Conservation (phyloP, 441 rosid species). For the Flueggea neowawraea region DNA sequence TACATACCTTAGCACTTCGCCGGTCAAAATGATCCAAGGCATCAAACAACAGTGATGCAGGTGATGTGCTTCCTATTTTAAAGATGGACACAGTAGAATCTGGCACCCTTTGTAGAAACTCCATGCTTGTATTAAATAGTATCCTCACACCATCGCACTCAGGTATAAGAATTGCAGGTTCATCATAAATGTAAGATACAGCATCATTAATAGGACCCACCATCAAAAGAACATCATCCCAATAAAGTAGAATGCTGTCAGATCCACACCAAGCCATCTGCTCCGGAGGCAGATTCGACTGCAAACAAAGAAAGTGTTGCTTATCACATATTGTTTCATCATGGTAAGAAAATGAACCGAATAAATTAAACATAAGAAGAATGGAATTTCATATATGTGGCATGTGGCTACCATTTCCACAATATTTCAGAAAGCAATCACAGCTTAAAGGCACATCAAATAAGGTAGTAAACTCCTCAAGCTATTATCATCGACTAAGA, state of each 20-base stretch:
- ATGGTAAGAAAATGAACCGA: too few species aligned
- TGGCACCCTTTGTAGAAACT: constrained; percentile 94
- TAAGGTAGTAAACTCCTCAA: background rate
- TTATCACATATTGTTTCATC: background rate
- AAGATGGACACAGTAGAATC: constrained; percentile 94
- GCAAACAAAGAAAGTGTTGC: constrained; percentile 12
- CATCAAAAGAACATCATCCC: constrained; percentile 97
- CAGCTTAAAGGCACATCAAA: background rate
- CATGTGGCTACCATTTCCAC: too few species aligned
- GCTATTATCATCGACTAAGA: background rate
- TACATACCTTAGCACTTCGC: constrained; percentile 84
- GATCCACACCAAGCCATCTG: constrained; percentile 99
- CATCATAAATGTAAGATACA: constrained; percentile 85
- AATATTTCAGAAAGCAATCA: background rate
- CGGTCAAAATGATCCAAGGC: constrained; percentile 99
- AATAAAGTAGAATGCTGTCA: constrained; percentile 87
- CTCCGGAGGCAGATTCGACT: constrained; percentile 97
- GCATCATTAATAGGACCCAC: constrained; percentile 93
- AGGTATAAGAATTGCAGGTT: constrained; percentile 82
- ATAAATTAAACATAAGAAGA: too few species aligned
- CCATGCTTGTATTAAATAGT: constrained; percentile 81
- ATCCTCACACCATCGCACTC: constrained; percentile 99
- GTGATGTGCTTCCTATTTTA: constrained; percentile 96
- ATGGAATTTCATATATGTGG: too few species aligned
- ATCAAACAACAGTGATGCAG: constrained; percentile 87